Evolutionary conservation across 2,329 filamentous ascomycete species (phyloP).

Genomic region (Fusarium robinianum): DNA sequence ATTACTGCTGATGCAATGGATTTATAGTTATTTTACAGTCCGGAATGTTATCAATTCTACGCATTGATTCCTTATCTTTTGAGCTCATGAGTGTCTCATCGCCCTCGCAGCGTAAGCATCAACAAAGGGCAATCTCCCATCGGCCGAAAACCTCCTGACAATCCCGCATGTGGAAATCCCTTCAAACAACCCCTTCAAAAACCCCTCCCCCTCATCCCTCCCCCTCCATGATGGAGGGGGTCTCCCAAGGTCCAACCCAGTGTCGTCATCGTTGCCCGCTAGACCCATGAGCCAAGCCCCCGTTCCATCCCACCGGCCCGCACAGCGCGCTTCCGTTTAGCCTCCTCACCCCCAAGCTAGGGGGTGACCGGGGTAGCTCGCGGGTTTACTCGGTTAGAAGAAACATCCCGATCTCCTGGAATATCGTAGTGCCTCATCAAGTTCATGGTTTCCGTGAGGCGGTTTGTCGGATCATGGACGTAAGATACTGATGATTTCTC

Average conservation of each 20-base stretch:
- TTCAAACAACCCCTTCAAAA: constrained; percentile 24
- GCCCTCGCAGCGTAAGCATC: neutral
- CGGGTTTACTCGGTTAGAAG: too few relatives aligned
- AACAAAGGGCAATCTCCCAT: constrained; percentile 1
- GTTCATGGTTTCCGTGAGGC: too few relatives aligned
- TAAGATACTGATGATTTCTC: neutral
- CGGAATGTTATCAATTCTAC: constrained; percentile 6
- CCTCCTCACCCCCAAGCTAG: too few relatives aligned
- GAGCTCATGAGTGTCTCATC: too few relatives aligned
- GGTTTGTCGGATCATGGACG: neutral
- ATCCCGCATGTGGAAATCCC: constrained; percentile 22
- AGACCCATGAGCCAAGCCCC: constrained; percentile 6
- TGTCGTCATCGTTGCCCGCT: constrained; percentile 33
- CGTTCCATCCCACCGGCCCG: constrained; percentile 28
- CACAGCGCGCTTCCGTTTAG: constrained; percentile 23
- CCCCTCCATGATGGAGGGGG: constrained; percentile 29
- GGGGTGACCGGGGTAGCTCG: too few relatives aligned
- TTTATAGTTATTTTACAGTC: too few relatives aligned
- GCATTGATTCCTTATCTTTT: too few relatives aligned
- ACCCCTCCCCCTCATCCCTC: constrained; percentile 23
- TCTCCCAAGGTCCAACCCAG: constrained; percentile 16
- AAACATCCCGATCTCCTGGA: too few relatives aligned
- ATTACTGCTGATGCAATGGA: too few relatives aligned
- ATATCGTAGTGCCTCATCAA: too few relatives aligned
- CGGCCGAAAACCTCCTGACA: neutral